phyloP scores from a whole-genome alignment of 371 early-diverging fungal genomes.

The Apophysomyces variabilis region DNA sequence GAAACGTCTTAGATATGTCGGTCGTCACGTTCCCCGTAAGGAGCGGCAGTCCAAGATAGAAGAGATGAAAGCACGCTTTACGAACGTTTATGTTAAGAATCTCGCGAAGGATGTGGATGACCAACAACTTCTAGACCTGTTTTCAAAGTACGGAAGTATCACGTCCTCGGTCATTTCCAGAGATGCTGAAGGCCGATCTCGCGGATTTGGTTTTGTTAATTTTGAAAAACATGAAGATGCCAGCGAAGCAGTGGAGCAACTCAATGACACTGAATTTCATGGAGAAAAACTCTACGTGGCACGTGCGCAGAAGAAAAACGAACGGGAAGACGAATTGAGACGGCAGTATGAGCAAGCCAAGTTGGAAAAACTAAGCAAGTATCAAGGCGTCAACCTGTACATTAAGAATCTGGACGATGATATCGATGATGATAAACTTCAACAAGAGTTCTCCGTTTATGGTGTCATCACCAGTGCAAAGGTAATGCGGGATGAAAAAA shows the following conservation, averaged over 20 bases:
- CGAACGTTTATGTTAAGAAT: conserved; percentile 99
- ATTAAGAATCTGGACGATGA: conserved; percentile 98
- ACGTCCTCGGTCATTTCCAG: conserved; percentile 80
- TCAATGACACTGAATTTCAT: conserved; percentile 91
- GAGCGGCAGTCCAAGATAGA: conserved; percentile 95
- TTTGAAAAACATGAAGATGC: conserved; percentile 94
- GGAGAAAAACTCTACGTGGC: conserved; percentile 95
- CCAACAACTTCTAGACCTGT: conserved; percentile 84
- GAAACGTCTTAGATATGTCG: conserved; percentile 64
- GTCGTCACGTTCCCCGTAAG: conserved; percentile 90
- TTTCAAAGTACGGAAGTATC: conserved; percentile 85
- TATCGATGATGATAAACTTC: conserved; percentile 93
- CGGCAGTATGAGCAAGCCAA: conserved; percentile 92
- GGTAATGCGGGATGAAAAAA: conserved; percentile 95
- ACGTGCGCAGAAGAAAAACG: conserved; percentile 98
- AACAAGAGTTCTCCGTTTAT: conserved; percentile 93
- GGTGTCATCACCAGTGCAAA: conserved; percentile 97
- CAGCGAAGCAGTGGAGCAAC: conserved; percentile 87
- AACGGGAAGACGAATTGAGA: conserved; percentile 97
- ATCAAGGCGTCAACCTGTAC: conserved; percentile 98
- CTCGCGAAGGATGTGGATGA: conserved; percentile 85
- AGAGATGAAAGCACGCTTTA: conserved; percentile 90
- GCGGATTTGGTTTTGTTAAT: conserved; percentile 98
- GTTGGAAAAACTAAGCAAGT: conserved; percentile 94
- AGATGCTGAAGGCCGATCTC: conserved; percentile 84